phyloP scores from a whole-genome alignment of 2,329 filamentous ascomycete genomes.

The Hypomyces rosellus region DNA sequence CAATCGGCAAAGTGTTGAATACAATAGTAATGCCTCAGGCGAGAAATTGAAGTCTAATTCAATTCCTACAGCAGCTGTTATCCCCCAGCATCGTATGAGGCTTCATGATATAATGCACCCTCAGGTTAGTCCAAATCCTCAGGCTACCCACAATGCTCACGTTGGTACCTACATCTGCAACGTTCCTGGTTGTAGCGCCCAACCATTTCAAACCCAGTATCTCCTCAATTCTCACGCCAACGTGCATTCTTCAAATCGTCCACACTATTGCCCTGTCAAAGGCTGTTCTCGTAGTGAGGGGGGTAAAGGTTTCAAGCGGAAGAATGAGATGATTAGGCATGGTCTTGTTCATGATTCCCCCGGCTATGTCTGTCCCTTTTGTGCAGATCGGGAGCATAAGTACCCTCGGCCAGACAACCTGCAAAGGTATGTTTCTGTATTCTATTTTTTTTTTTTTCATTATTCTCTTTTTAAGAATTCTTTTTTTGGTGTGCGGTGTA shows the following conservation, averaged over 20 bases:
- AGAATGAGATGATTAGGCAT: constrained; percentile 68
- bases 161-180: constrained; percentile 52
- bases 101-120: constrained; percentile 46
- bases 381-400: constrained; percentile 85
- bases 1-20: constrained; percentile 35
- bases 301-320: constrained; percentile 64
- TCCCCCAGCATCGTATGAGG: constrained; percentile 48
- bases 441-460: neutral
- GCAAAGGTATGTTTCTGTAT: constrained; percentile 61
- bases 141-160: constrained; percentile 32
- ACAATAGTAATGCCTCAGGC: constrained; percentile 36
- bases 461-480: no score
- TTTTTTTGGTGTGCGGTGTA: no score
- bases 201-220: constrained; percentile 71
- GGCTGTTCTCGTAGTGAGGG: constrained; percentile 57
- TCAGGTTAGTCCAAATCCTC: no score
- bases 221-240: constrained; percentile 75
- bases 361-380: constrained; percentile 94
- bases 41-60: constrained; percentile 43
- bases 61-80: constrained; percentile 34
- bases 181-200: constrained; percentile 58
- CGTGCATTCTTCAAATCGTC: constrained; percentile 59
- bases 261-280: constrained; percentile 59
- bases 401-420: constrained; percentile 95
- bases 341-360: constrained; percentile 91